phyloP scores from a whole-genome alignment of 257 asterid genomes.

The Echium plantagineum region DNA sequence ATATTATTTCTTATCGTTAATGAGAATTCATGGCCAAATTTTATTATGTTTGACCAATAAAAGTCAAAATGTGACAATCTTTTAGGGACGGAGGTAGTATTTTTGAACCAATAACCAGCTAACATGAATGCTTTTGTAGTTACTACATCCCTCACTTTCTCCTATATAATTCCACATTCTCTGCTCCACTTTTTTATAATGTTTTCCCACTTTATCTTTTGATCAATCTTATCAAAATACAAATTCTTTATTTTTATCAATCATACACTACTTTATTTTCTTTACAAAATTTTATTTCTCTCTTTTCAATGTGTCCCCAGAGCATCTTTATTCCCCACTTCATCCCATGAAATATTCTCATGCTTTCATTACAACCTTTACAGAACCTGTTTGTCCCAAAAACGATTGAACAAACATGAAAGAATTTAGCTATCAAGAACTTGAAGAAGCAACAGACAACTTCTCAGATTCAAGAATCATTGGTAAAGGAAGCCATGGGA shows the following conservation, averaged over 20 bases:
- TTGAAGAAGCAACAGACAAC: slow-evolving; percentile 37
- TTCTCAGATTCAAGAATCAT: slow-evolving; percentile 43
- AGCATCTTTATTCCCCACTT: slow-evolving; percentile 1
- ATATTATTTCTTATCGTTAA: too few relatives aligned
- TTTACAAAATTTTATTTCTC: neutral
- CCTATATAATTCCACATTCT: slow-evolving; percentile 2
- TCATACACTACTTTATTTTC: neutral
- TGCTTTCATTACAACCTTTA: neutral
- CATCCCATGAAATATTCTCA: slow-evolving; percentile 2
- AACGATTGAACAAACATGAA: slow-evolving; percentile 17
- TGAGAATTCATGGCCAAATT: too few relatives aligned
- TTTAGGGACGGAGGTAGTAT: too few relatives aligned
- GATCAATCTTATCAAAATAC: neutral
- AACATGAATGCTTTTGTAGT: slow-evolving; percentile 10
- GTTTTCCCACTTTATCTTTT: slow-evolving; percentile 4
- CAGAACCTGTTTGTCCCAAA: neutral
- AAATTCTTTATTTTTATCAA: slow-evolving; percentile 3
- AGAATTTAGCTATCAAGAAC: slow-evolving; percentile 31
- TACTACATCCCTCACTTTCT: slow-evolving; percentile 6
- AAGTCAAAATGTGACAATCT: too few relatives aligned
- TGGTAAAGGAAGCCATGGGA: slow-evolving; percentile 85
- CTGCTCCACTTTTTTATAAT: slow-evolving; percentile 12
- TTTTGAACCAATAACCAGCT: slow-evolving; percentile 16
- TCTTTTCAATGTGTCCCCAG: slow-evolving; percentile 1
- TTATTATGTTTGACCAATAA: too few relatives aligned